phyloP scores from a whole-genome alignment of 352 stramenopile species.

The Globisporangium polare region DNA sequence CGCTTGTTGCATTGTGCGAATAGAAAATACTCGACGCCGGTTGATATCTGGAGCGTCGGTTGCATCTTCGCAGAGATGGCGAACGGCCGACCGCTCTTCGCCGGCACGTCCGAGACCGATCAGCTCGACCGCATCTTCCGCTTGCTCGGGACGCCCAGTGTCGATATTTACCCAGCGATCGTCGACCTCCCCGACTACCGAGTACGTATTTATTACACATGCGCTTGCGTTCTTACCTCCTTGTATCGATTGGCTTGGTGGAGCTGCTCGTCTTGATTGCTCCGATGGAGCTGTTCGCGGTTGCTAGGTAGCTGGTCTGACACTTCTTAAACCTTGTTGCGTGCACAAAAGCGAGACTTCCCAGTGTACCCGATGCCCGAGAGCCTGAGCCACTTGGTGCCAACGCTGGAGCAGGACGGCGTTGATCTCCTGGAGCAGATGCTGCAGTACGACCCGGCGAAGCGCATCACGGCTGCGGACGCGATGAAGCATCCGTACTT shows the following conservation, averaged over 20 bases:
- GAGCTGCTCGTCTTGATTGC: background rate
- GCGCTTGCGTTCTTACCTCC: background rate
- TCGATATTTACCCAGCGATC: slow-evolving; percentile 94
- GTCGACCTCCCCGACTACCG: slow-evolving; percentile 96
- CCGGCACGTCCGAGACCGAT: slow-evolving; percentile 95
- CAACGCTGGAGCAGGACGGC: slow-evolving; percentile 86
- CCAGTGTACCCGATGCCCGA: slow-evolving; percentile 88
- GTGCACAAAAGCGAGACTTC: slow-evolving; percentile 74
- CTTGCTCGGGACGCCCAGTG: slow-evolving; percentile 93
- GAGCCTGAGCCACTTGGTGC: slow-evolving; percentile 88
- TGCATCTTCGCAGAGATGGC: slow-evolving; percentile 99
- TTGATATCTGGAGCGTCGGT: slow-evolving; percentile 99
- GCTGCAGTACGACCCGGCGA: slow-evolving; percentile 85
- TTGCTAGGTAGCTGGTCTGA: background rate
- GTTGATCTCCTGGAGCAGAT: slow-evolving; percentile 92
- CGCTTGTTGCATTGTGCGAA: background rate
- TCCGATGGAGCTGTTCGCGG: background rate
- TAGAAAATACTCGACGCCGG: slow-evolving; percentile 97
- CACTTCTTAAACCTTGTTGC: background rate
- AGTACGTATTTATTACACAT: slow-evolving; percentile 33
- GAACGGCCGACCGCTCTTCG: slow-evolving; percentile 92
- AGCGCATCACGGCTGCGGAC: slow-evolving; percentile 92
- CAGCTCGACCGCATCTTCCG: slow-evolving; percentile 98
- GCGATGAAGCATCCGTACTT: slow-evolving; percentile 98
- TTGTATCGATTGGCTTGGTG: background rate